A percentile compares a stretch with the other conserved stretches of the same genome.
Evolutionary conservation across 1,284 basidiomycete species (phyloP).

Genomic region (Cryptococcus sp.): DNA sequence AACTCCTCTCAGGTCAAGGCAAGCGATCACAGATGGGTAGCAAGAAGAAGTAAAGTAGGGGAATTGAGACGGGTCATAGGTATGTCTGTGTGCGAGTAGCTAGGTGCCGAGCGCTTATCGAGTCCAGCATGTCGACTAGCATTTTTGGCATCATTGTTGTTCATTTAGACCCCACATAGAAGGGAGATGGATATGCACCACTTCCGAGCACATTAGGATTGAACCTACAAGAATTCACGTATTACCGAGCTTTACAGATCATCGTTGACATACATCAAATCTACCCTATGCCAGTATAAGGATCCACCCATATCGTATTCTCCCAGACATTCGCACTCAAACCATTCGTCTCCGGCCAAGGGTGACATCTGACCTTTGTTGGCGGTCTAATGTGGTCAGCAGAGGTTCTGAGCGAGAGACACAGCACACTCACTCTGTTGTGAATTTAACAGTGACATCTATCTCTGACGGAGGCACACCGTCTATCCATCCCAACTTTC

Average conservation of each 20-base stretch:
- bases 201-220: no score
- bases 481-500: conserved; percentile 32
- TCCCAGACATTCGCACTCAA: conserved; percentile 47
- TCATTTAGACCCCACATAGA: no score
- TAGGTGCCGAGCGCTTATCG: no score
- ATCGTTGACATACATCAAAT: no score
- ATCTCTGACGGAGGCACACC: conserved; percentile 29
- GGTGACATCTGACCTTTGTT: conserved; percentile 41
- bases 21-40: conserved; percentile 1
- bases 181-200: no score
- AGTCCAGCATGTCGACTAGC: no score
- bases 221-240: no score
- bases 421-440: conserved; percentile 17
- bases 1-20: neutral
- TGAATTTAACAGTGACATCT: conserved; percentile 22
- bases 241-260: no score
- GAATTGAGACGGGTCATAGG: no score
- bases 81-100: no score
- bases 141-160: no score
- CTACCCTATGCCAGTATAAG: conserved; percentile 11
- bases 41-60: neutral
- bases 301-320: conserved; percentile 38
- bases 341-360: conserved; percentile 47
- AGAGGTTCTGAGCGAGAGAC: neutral
- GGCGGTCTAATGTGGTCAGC: conserved; percentile 35